Evolutionary conservation across 805 yeast species (phyloP), one percentile per base, ranked within the genome.

Genomic region (Cyberlindnera samutprakarnensis): DNA sequence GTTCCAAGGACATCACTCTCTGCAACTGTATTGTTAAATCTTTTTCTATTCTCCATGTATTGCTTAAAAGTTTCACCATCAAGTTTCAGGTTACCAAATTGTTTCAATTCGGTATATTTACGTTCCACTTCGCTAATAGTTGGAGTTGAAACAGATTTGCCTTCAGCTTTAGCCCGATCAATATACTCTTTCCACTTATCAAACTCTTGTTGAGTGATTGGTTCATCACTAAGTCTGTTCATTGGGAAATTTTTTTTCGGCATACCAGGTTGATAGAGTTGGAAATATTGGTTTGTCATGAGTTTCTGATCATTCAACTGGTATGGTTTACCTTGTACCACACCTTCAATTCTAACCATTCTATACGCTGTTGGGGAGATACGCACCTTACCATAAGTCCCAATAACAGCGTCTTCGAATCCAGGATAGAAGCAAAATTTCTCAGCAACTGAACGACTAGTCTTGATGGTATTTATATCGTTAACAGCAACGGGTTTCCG

Each of bases 351-450:
- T 51, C 74, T 79, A 30, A 90, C 94, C 73, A 90, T 70, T 47
- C 96, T 70, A 58, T 92, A 90, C 32, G 73, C 71, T 9, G 79
- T 70, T 47, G 66, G 63, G 19, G 79, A 74, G 35, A 92, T 72
- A 53, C 85, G 87, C 34, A 92, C 77, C 43, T 88, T 72, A 22
- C 88, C 94, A 53, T 68, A 85, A 30, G 94, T 76, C 14, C 85
- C 94, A 14, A 70, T 64, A 12, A 85, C 71, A 1, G 71, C 69
- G 14, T 72, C 75, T 28, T 71, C 75, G 54, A 94, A 88, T 21
- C 76, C 87, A 10, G 92, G 88, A 57, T 87, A 78, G 54, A 77
- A 87, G 51, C 88, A 75, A 52, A 66, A 85, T 53, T 79, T 81
- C 24, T 78, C 72, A 27, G 87, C 71, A 43, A 77, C 71, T 7